Evolutionary conservation across 208 protist species (phyloP).

Genomic region (Leptomonas pyrrhocoris): DNA sequence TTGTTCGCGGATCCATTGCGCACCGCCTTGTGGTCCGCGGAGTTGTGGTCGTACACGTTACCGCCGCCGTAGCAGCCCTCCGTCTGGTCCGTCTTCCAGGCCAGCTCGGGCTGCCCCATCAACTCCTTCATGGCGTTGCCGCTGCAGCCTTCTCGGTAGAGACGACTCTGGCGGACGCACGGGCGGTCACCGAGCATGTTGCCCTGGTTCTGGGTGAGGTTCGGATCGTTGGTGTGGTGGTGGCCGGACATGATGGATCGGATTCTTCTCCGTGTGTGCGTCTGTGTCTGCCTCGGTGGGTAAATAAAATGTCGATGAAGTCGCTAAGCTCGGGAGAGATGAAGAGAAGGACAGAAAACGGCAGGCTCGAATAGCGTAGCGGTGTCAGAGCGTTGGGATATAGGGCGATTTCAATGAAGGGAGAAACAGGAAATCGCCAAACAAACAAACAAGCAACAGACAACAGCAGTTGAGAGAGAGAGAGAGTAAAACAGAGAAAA

Average conservation of each 20-base stretch:
- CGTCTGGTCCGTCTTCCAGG: conserved; percentile 79
- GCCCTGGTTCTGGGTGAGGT: conserved; percentile 85
- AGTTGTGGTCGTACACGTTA: conserved; percentile 75
- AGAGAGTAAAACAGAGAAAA: conserved; percentile 10
- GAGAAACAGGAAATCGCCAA: conserved; percentile 14
- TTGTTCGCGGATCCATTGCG: conserved; percentile 6
- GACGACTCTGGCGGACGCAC: conserved; percentile 84
- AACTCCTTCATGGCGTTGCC: conserved; percentile 90
- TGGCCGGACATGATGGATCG: conserved; percentile 66
- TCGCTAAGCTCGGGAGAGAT: no score
- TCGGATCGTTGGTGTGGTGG: conserved; percentile 56
- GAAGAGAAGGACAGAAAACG: not conserved
- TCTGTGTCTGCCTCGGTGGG: no score
- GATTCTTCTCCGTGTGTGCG: no score
- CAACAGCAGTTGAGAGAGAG: no score
- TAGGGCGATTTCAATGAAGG: no score
- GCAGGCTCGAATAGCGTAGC: no score
- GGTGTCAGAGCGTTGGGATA: no score
- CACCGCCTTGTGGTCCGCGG: conserved; percentile 36
- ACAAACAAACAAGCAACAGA: conserved; percentile 11
- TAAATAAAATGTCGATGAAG: not conserved
- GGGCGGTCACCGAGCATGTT: conserved; percentile 88
- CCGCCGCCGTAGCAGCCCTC: conserved; percentile 81
- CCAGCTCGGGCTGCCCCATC: conserved; percentile 77
- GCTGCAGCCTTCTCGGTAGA: conserved; percentile 79